Conservation (phyloP, 2,329 filamentous ascomycete species). For the Sporothrix protearum region DNA sequence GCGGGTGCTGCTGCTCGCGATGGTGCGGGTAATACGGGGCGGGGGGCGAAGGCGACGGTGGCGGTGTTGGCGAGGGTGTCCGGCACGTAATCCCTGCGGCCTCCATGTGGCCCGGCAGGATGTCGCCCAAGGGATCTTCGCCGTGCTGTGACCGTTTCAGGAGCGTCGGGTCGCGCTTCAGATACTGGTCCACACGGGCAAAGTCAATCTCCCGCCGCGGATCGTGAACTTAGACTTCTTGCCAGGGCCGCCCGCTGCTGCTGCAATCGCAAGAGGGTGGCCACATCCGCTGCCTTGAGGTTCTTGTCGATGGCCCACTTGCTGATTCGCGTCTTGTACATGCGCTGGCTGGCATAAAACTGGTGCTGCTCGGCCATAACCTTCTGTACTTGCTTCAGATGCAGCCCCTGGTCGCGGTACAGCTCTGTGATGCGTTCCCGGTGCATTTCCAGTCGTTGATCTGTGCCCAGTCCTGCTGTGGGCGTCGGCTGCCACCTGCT, state of each 20-base stretch:
- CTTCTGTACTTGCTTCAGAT: conserved; percentile 33
- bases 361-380: conserved; percentile 31
- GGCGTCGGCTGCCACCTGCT: conserved; percentile 4
- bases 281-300: conserved; percentile 34
- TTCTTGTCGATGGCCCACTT: conserved; percentile 37
- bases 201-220: conserved; percentile 33
- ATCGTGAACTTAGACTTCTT: conserved; percentile 32
- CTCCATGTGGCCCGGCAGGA: conserved; percentile 24
- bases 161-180: conserved; percentile 32
- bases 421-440: conserved; percentile 32
- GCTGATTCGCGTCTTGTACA: conserved; percentile 38
- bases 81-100: conserved; percentile 30
- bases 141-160: conserved; percentile 21
- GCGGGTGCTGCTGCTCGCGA: too few species aligned
- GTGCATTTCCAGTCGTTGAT: conserved; percentile 33
- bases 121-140: conserved; percentile 25
- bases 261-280: conserved; percentile 31
- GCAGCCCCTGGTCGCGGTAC: conserved; percentile 31
- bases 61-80: conserved; percentile 29
- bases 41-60: conserved; percentile 13
- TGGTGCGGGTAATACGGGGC: not conserved
- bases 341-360: conserved; percentile 35
- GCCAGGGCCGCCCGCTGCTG: conserved; percentile 30
- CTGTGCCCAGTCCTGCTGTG: conserved; percentile 24
- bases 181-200: conserved; percentile 33